phyloP scores from a whole-genome alignment of 2,329 filamentous ascomycete genomes.

The Gremmenia infestans region DNA sequence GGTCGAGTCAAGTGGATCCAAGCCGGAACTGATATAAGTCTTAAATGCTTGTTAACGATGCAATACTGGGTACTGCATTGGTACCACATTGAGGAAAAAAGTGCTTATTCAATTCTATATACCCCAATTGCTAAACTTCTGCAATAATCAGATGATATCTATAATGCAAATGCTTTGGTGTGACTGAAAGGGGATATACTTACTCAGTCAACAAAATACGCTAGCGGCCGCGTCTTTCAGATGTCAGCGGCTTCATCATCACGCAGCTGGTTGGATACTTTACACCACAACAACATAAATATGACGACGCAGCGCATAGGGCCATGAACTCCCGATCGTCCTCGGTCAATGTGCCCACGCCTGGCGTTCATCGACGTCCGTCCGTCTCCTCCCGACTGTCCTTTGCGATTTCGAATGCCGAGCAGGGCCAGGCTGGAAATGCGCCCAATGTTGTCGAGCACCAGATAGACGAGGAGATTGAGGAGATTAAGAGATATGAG shows the following conservation, averaged over 20 bases:
- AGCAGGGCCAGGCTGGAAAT: constrained; percentile 53
- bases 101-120: neutral
- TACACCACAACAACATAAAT: neutral
- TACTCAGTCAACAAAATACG: neutral
- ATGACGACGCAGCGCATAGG: constrained; percentile 11
- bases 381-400: constrained; percentile 48
- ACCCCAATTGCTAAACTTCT: neutral
- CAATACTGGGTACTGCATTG: too few relatives aligned
- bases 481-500: constrained; percentile 96
- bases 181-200: neutral
- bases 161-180: neutral
- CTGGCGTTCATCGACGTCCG: constrained; percentile 22
- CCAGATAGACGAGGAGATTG: constrained; percentile 88
- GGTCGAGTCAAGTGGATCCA: too few relatives aligned
- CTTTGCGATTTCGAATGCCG: constrained; percentile 60
- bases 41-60: too few relatives aligned
- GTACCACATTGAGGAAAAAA: neutral
- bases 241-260: neutral
- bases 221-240: neutral
- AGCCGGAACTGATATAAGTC: too few relatives aligned
- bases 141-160: neutral
- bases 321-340: constrained; percentile 34
- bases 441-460: constrained; percentile 53
- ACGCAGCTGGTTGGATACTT: neutral
- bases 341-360: constrained; percentile 26